Conservation (phyloP, 1,139 yeast species). For the Candida sojae region DNA sequence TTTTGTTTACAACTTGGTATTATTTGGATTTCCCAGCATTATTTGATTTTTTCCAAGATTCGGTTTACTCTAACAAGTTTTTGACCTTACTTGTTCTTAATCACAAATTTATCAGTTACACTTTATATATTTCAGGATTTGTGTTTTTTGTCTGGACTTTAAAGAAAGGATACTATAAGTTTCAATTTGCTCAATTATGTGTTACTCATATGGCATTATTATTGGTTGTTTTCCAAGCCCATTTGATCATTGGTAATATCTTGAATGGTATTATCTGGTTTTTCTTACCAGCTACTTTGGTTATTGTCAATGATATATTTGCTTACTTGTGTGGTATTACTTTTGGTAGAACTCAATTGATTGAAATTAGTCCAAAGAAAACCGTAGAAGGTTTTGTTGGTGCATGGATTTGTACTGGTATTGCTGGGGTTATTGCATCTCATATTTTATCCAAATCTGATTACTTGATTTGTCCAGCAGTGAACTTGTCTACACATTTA, state of each 20-base stretch:
- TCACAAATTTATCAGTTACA: conserved; percentile 83
- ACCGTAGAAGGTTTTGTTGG: conserved; percentile 98
- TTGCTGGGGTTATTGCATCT: conserved; percentile 70
- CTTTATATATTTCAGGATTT: conserved; percentile 84
- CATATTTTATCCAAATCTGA: conserved; percentile 63
- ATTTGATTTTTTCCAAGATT: conserved; percentile 57
- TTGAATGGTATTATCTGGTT: conserved; percentile 94
- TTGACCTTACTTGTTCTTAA: conserved; percentile 53
- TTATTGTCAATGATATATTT: conserved; percentile 91
- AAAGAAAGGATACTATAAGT: conserved; percentile 84
- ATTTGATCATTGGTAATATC: conserved; percentile 86
- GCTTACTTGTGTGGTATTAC: conserved; percentile 98
- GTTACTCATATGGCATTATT: conserved; percentile 92
- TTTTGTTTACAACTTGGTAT: conserved; percentile 76
- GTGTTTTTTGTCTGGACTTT: conserved; percentile 87
- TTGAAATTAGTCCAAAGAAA: conserved; percentile 93
- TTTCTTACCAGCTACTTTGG: conserved; percentile 86
- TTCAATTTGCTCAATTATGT: conserved; percentile 93
- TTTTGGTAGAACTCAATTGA: conserved; percentile 89
- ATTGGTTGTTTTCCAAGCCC: conserved; percentile 91
- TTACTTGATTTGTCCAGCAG: conserved; percentile 88
- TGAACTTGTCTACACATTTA: conserved; percentile 57
- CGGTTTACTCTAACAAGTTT: conserved; percentile 43
- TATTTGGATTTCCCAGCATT: conserved; percentile 87
- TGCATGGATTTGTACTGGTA: conserved; percentile 92